Evolutionary conservation across 2,329 filamentous ascomycete species (phyloP).

Genomic region (Capronia americana): DNA sequence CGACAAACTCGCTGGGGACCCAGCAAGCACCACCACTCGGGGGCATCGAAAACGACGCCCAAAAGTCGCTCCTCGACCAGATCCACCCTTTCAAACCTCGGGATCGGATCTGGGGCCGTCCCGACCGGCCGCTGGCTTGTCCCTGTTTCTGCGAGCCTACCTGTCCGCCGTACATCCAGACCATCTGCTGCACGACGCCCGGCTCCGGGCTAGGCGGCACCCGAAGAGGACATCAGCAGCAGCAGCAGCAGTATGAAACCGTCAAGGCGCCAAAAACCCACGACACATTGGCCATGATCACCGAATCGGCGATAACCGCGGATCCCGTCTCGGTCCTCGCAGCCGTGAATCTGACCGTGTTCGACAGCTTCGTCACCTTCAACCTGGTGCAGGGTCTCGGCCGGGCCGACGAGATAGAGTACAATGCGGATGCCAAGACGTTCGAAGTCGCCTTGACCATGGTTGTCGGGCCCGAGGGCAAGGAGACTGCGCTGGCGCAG

Average conservation of each 20-base stretch:
- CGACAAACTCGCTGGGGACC: background rate
- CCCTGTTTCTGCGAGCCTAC: conserved; percentile 24
- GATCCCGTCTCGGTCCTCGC: conserved; percentile 27
- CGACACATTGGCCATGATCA: conserved; percentile 23
- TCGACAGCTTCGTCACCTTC: conserved; percentile 32
- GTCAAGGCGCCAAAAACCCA: background rate
- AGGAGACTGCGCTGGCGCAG: conserved; percentile 69
- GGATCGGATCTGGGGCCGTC: background rate
- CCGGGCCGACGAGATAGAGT: conserved; percentile 22
- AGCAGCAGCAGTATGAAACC: background rate
- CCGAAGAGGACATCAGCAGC: background rate
- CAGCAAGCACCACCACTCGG: background rate
- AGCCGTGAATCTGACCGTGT: conserved; percentile 25
- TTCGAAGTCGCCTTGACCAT: conserved; percentile 93
- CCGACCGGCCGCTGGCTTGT: conserved; percentile 11
- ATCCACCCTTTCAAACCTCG: background rate
- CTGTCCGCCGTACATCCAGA: conserved; percentile 28
- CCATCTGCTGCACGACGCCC: conserved; percentile 29
- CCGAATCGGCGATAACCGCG: conserved; percentile 11
- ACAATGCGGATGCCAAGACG: conserved; percentile 60
- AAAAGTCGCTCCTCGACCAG: conserved; percentile 13
- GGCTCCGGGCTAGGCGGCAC: background rate
- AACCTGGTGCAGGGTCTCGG: conserved; percentile 30
- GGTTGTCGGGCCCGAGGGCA: conserved; percentile 84
- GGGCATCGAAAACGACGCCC: background rate